Conservation (phyloP, 2,329 filamentous ascomycete species). For the Diaporthe sp. region DNA sequence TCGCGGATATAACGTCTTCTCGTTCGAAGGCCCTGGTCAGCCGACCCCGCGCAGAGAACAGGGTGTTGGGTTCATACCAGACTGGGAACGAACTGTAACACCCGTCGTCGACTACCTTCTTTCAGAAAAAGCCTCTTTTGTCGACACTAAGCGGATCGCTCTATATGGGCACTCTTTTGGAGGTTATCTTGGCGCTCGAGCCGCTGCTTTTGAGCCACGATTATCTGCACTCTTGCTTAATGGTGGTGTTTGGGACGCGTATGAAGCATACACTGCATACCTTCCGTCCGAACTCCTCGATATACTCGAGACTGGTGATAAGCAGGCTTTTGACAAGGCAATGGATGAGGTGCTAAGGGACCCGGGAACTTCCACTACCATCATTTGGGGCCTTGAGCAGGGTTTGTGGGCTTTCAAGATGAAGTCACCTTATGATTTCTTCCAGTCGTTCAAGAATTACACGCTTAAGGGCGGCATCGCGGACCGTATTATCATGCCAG, state of each 20-base stretch:
- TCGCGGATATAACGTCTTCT: conserved; percentile 58
- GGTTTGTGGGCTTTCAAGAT: conserved; percentile 1
- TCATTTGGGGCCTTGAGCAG: background rate
- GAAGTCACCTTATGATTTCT: background rate
- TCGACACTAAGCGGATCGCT: conserved; percentile 50
- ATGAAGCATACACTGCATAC: background rate
- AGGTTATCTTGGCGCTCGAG: conserved; percentile 54
- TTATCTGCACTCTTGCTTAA: conserved; percentile 53
- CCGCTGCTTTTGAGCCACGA: conserved; percentile 58
- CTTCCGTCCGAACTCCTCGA: background rate
- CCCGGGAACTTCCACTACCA: background rate
- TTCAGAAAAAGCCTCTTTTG: conserved; percentile 42
- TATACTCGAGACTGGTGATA: background rate
- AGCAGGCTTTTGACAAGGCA: background rate
- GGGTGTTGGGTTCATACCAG: conserved; percentile 55
- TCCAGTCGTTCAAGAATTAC: conserved; percentile 1
- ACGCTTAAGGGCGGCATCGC: background rate
- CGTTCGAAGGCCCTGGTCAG: conserved; percentile 62
- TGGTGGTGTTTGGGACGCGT: conserved; percentile 49
- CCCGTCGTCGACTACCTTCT: conserved; percentile 55
- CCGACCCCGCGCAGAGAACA: conserved; percentile 55
- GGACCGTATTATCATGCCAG: background rate
- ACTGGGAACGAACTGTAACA: conserved; percentile 56
- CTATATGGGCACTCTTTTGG: conserved; percentile 57
- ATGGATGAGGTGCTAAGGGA: background rate